A percentile compares a stretch with the other conserved stretches of the same genome.
Conservation (phyloP, 2,329 filamentous ascomycete genomes). For the Lachnellula cervina region DNA sequence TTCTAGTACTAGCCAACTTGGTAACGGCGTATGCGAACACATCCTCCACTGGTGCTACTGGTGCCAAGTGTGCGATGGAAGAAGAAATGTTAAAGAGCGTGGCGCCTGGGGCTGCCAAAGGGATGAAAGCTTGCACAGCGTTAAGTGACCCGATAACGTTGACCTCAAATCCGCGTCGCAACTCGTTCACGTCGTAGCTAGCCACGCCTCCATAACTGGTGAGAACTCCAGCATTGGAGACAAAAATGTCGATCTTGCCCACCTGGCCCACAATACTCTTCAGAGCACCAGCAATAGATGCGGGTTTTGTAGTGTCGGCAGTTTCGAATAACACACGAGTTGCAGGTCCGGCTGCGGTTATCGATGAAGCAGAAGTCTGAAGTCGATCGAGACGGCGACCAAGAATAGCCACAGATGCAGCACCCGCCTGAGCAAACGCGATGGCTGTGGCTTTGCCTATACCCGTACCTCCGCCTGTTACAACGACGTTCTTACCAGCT, state of each 20-base stretch:
- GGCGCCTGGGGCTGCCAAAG: not conserved
- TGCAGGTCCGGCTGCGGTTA: not conserved
- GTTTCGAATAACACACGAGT: constrained; percentile 1
- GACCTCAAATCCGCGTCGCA: constrained; percentile 31
- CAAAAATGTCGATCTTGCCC: constrained; percentile 35
- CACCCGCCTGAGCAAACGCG: constrained; percentile 15
- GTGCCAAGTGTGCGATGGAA: constrained; percentile 1
- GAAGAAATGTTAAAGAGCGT: constrained; percentile 5
- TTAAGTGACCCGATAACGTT: constrained; percentile 33
- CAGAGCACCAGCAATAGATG: not conserved
- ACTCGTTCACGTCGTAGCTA: constrained; percentile 28
- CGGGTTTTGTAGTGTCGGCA: not conserved
- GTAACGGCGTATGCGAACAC: constrained; percentile 29
- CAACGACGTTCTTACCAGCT: constrained; percentile 7
- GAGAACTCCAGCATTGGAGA: constrained; percentile 34
- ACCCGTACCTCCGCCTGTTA: constrained; percentile 11
- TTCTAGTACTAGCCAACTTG: constrained; percentile 34
- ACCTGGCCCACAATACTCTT: constrained; percentile 7
- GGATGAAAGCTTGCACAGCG: constrained; percentile 31
- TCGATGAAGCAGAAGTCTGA: not conserved
- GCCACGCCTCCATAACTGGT: constrained; percentile 27
- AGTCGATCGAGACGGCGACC: constrained; percentile 14
- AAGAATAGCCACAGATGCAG: constrained; percentile 26
- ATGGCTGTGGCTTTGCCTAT: constrained; percentile 14
- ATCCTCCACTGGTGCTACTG: constrained; percentile 16